Conservation (phyloP, 2,329 filamentous ascomycete species). For the Corinectria fuckeliana region DNA sequence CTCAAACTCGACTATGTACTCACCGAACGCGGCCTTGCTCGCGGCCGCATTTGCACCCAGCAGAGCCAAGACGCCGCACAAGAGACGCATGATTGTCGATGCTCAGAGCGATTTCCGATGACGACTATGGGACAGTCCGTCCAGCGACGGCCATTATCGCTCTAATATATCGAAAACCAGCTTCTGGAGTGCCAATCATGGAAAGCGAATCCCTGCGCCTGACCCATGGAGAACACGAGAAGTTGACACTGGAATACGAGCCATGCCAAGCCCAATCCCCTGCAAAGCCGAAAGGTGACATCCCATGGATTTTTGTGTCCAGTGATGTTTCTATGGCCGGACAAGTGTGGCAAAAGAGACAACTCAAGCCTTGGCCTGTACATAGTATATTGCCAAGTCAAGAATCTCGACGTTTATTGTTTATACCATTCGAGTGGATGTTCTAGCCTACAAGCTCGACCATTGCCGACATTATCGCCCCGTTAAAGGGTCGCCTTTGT, state of each 20-base stretch:
- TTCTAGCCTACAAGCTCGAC: background rate
- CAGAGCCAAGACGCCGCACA: background rate
- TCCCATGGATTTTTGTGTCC: background rate
- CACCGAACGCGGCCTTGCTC: background rate
- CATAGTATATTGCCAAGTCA: background rate
- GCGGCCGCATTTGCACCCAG: background rate
- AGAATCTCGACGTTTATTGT: background rate
- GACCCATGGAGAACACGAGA: background rate
- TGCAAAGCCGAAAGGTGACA: background rate
- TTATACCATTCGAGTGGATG: background rate
- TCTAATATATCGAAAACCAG: background rate
- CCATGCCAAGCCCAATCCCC: background rate
- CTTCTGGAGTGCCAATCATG: background rate
- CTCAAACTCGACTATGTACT: constrained; percentile 6
- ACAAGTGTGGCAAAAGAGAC: background rate
- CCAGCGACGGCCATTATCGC: background rate
- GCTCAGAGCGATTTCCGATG: too few species aligned
- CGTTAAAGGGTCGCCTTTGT: background rate
- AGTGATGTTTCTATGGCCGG: background rate
- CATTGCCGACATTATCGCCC: background rate
- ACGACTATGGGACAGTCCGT: too few species aligned
- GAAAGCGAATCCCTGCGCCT: background rate
- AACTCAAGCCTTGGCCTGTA: background rate
- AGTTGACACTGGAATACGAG: background rate
- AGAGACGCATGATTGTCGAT: background rate